Evolutionary conservation across 2,329 filamentous ascomycete genomes (phyloP).

Genomic region (Aureobasidium mangrovei): DNA sequence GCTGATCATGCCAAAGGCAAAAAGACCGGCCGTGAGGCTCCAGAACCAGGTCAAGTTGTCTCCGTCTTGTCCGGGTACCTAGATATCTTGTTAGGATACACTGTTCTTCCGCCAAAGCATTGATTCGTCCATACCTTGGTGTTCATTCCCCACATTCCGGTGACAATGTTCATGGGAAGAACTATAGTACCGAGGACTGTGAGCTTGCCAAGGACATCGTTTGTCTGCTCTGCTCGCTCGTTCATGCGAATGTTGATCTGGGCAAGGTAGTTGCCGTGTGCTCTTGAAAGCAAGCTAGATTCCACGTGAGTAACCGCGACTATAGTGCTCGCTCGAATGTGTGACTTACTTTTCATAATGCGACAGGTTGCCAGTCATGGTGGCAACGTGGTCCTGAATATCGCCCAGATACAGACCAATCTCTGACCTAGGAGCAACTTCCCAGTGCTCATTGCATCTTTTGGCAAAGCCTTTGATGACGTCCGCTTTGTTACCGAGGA

Average conservation of each 20-base stretch:
- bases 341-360: slow-evolving; percentile 84
- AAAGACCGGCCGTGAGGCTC: slow-evolving; percentile 59
- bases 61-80: slow-evolving; percentile 78
- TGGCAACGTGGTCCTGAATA: slow-evolving; percentile 98
- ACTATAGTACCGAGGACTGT: slow-evolving; percentile 96
- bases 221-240: slow-evolving; percentile 90
- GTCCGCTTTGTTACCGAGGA: slow-evolving; percentile 94
- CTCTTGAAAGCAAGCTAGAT: slow-evolving; percentile 71
- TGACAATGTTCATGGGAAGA: slow-evolving; percentile 97
- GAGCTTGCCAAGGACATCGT: slow-evolving; percentile 86
- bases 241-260: slow-evolving; percentile 99
- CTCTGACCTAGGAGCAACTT: slow-evolving; percentile 86
- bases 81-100: not conserved
- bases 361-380: slow-evolving; percentile 91
- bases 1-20: slow-evolving; percentile 71
- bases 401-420: slow-evolving; percentile 97
- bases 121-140: slow-evolving; percentile 26
- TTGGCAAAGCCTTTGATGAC: slow-evolving; percentile 99
- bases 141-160: slow-evolving; percentile 98
- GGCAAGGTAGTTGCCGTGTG: slow-evolving; percentile 95
- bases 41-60: slow-evolving; percentile 54
- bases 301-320: slow-evolving; percentile 14
- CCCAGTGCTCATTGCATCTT: slow-evolving; percentile 95
- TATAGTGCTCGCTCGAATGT: not conserved
- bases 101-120: not conserved